Conservation (phyloP, 2,329 filamentous ascomycete species). For the Botryosphaeria dothidea region DNA sequence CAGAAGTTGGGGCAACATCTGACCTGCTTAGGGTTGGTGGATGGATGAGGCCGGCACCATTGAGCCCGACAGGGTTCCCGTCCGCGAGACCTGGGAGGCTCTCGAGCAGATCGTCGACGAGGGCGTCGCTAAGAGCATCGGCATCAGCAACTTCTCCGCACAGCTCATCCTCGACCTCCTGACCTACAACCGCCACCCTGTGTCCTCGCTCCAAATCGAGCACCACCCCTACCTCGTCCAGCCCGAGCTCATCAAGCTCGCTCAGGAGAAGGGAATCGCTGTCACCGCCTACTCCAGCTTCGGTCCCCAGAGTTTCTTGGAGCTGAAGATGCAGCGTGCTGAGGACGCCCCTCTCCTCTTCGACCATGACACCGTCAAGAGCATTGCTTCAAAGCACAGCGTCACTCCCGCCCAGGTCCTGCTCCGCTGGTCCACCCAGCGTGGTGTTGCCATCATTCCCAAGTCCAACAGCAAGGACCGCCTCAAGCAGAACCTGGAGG, state of each 20-base stretch:
- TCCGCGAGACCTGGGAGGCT: constrained; percentile 80
- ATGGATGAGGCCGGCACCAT: constrained; percentile 62
- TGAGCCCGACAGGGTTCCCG: constrained; percentile 66
- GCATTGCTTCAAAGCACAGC: constrained; percentile 66
- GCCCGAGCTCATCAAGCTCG: constrained; percentile 67
- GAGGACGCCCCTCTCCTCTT: constrained; percentile 68
- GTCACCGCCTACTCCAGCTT: constrained; percentile 86
- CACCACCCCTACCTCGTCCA: constrained; percentile 89
- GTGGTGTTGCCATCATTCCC: constrained; percentile 75
- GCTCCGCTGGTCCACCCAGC: constrained; percentile 84
- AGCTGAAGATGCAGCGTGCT: constrained; percentile 67
- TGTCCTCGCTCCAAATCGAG: constrained; percentile 82
- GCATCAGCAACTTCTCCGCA: constrained; percentile 80
- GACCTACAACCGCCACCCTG: constrained; percentile 72
- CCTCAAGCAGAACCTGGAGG: constrained; percentile 36
- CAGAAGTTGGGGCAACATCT: neutral
- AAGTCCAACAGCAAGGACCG: constrained; percentile 52
- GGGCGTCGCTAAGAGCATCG: constrained; percentile 71
- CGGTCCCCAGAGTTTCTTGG: constrained; percentile 75
- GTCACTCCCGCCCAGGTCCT: constrained; percentile 80
- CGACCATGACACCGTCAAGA: constrained; percentile 65
- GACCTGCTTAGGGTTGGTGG: constrained; percentile 43
- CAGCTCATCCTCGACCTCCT: constrained; percentile 77
- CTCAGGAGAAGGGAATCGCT: constrained; percentile 67
- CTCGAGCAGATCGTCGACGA: constrained; percentile 74